Evolutionary conservation across 2,329 filamentous ascomycete species (phyloP).

Genomic region (Pseudogymnoascus sp.): DNA sequence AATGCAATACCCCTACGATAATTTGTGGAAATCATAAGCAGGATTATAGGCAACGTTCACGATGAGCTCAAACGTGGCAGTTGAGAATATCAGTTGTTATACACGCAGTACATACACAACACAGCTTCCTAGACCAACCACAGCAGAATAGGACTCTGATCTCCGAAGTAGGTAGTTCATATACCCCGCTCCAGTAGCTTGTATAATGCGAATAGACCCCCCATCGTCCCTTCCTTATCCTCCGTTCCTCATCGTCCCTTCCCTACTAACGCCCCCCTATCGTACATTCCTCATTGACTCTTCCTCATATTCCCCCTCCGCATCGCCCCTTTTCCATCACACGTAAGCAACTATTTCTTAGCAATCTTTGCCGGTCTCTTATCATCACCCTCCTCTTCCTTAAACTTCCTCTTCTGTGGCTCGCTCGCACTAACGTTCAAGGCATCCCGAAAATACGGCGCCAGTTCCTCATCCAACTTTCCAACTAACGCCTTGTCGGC

Average conservation of each 20-base stretch:
- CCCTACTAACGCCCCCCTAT: background rate
- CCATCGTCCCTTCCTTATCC: background rate
- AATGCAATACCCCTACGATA: background rate
- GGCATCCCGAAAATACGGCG: background rate
- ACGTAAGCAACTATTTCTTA: background rate
- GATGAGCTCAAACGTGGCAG: background rate
- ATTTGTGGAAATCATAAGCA: background rate
- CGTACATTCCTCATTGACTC: background rate
- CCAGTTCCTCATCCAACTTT: background rate
- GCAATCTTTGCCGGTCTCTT: background rate
- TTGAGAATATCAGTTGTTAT: background rate
- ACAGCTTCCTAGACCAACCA: background rate
- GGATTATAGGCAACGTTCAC: background rate
- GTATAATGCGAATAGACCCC: background rate
- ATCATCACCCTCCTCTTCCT: background rate
- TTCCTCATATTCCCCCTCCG: background rate
- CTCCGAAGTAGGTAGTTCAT: background rate
- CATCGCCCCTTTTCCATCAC: background rate
- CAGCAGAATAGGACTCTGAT: background rate
- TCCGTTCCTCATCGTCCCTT: background rate
- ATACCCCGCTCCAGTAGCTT: background rate
- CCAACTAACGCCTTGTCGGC: background rate
- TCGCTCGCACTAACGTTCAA: background rate
- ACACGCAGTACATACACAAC: background rate
- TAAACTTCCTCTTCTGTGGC: background rate